phyloP scores from a whole-genome alignment of 1,284 basidiomycete species.

The Salmacisia buchloeana region DNA sequence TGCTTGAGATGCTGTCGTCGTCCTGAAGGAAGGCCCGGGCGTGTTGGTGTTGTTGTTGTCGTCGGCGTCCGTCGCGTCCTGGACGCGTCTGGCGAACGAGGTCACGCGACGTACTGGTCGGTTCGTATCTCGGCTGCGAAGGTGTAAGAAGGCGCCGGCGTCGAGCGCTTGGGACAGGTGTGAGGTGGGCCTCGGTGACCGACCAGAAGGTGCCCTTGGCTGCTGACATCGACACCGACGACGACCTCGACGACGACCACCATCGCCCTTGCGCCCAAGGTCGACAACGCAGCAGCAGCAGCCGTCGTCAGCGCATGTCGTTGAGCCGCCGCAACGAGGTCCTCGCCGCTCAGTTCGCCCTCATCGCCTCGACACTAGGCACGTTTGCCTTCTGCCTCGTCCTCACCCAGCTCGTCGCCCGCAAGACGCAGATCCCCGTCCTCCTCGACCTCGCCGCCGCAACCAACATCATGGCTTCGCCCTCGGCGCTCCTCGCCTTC shows the following conservation, averaged over 20 bases:
- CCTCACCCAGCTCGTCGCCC: constrained; percentile 20
- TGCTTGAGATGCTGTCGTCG: too few relatives aligned
- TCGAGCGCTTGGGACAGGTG: too few relatives aligned
- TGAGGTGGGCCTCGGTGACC: constrained; percentile 7
- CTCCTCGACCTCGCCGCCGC: constrained; percentile 33
- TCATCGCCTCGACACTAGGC: constrained; percentile 28
- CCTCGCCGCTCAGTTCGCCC: constrained; percentile 17
- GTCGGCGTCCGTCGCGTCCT: too few relatives aligned
- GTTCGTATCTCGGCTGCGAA: too few relatives aligned
- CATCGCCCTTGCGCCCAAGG: background rate
- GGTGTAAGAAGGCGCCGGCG: too few relatives aligned
- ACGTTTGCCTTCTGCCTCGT: constrained; percentile 29
- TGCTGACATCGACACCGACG: background rate
- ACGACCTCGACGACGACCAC: background rate
- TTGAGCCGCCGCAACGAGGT: background rate
- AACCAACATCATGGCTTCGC: constrained; percentile 41
- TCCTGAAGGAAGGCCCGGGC: too few relatives aligned
- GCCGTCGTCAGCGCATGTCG: too few relatives aligned
- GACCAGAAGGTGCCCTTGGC: background rate
- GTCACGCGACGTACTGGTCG: too few relatives aligned
- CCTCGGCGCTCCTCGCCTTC: constrained; percentile 34
- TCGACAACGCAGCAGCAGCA: too few relatives aligned
- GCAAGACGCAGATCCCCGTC: constrained; percentile 20
- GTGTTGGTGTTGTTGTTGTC: too few relatives aligned
- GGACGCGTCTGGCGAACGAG: too few relatives aligned